phyloP scores from a whole-genome alignment of 495 filamentous ascomycete genomes.

The Pseudevernia furfuracea region DNA sequence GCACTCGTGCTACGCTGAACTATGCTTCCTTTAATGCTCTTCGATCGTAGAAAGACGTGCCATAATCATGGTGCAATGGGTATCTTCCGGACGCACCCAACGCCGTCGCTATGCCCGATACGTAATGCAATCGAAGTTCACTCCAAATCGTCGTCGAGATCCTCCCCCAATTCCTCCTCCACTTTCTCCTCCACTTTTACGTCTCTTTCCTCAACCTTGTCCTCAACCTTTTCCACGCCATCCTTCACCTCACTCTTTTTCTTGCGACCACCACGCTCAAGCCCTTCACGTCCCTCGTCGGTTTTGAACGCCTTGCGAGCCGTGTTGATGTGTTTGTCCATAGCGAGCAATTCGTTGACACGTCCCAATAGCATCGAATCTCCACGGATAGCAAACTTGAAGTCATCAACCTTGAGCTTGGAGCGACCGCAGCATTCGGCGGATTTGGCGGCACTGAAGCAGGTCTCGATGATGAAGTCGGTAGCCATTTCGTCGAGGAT shows the following conservation, averaged over 20 bases:
- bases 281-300: constrained; percentile 36
- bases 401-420: constrained; percentile 97
- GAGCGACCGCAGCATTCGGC: constrained; percentile 77
- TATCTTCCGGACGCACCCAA: constrained; percentile 11
- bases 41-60: neutral
- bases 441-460: constrained; percentile 75
- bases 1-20: neutral
- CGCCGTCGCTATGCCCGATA: constrained; percentile 11
- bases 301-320: constrained; percentile 63
- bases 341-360: constrained; percentile 76
- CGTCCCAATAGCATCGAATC: constrained; percentile 82
- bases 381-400: constrained; percentile 81
- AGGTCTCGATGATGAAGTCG: constrained; percentile 81
- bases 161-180: constrained; percentile 23
- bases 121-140: neutral
- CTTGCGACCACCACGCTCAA: constrained; percentile 27
- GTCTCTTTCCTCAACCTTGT: constrained; percentile 9
- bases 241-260: constrained; percentile 28
- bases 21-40: neutral
- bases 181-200: constrained; percentile 20
- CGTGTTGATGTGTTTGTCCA: constrained; percentile 70
- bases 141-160: constrained; percentile 23
- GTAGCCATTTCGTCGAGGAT: constrained; percentile 91
- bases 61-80: neutral
- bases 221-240: constrained; percentile 11